Percentiles rank a stretch among this genome's conserved stretches.
phyloP scores from a whole-genome alignment of 2,329 filamentous ascomycete species.

The Pseudogymnoascus sp. region DNA sequence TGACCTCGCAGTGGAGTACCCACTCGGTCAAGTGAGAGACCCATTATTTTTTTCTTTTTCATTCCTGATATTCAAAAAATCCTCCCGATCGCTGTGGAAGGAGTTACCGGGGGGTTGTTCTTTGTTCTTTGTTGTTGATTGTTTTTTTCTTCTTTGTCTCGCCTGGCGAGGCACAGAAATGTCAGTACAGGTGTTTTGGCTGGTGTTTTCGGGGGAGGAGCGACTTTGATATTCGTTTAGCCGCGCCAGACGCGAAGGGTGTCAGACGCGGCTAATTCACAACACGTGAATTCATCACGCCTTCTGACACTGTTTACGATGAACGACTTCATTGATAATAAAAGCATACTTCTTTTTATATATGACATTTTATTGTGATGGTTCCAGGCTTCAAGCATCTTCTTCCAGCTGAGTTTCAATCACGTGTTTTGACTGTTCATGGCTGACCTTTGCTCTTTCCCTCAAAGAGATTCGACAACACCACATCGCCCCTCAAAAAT shows the following conservation, averaged over 20 bases:
- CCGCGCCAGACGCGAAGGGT: neutral
- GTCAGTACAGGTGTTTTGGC: neutral
- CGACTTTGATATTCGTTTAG: neutral
- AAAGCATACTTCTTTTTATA: neutral
- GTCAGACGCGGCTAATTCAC: neutral
- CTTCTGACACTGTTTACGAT: neutral
- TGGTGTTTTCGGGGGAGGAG: neutral
- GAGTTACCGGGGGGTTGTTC: neutral
- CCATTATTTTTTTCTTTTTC: neutral
- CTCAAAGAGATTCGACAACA: neutral
- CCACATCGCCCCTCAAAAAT: neutral
- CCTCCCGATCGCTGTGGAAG: neutral
- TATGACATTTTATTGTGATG: neutral
- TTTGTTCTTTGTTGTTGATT: neutral
- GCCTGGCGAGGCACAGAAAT: neutral
- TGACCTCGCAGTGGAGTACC: neutral
- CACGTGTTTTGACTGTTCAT: neutral
- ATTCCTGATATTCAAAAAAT: neutral
- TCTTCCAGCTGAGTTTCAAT: neutral
- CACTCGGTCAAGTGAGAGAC: neutral
- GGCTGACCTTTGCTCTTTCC: neutral
- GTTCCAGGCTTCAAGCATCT: neutral
- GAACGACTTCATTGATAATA: neutral
- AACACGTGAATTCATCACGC: neutral
- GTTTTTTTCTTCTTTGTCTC: neutral